Evolutionary conservation across 2,329 filamentous ascomycete genomes (phyloP).

Genomic region (Talaromyces sp.): DNA sequence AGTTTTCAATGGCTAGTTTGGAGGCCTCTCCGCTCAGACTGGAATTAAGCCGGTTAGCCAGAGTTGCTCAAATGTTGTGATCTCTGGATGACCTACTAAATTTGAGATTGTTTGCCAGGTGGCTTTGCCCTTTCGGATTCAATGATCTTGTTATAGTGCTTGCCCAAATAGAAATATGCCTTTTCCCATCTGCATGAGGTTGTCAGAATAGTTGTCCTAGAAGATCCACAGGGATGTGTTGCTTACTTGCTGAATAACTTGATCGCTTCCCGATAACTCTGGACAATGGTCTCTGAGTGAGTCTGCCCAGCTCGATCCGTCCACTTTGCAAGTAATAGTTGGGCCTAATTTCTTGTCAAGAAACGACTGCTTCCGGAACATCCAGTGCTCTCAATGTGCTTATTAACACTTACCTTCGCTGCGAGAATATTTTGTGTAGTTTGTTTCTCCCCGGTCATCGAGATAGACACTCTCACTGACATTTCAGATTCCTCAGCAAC

Average conservation of each 20-base stretch:
- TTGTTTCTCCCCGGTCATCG: constrained; percentile 41
- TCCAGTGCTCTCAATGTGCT: not conserved
- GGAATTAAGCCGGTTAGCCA: constrained; percentile 30
- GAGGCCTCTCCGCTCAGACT: constrained; percentile 75
- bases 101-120: constrained; percentile 71
- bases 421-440: constrained; percentile 53
- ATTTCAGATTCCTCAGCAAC: constrained; percentile 47
- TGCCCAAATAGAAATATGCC: constrained; percentile 93
- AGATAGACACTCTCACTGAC: constrained; percentile 35
- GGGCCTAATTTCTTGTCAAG: constrained; percentile 54
- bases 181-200: constrained; percentile 75
- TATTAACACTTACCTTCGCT: constrained; percentile 38
- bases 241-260: constrained; percentile 40
- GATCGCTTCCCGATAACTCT: constrained; percentile 76
- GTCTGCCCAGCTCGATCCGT: constrained; percentile 93
- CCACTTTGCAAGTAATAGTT: constrained; percentile 93
- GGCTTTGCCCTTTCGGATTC: constrained; percentile 82
- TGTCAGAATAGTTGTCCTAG: not conserved
- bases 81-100: constrained; percentile 48
- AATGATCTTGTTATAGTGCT: constrained; percentile 94
- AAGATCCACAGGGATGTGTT: not conserved
- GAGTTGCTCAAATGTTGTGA: constrained; percentile 3
- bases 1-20: constrained; percentile 90
- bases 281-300: constrained; percentile 73
- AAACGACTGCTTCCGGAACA: constrained; percentile 18